phyloP scores from a whole-genome alignment of 257 asterid genomes.

The Solanum chilense region DNA sequence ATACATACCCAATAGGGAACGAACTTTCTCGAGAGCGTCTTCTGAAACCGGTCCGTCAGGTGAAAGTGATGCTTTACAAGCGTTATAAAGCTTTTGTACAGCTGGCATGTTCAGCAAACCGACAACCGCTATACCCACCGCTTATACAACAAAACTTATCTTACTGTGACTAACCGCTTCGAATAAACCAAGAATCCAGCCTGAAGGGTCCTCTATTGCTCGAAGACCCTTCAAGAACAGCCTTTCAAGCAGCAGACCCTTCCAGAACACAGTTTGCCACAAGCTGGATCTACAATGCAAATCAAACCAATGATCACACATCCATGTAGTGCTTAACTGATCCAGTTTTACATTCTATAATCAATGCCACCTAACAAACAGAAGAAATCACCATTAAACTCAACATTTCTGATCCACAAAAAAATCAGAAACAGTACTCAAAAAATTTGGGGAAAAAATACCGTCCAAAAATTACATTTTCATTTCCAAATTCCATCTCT shows the following conservation, averaged over 20 bases:
- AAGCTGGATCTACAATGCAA: neutral
- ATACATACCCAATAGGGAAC: slow-evolving; percentile 68
- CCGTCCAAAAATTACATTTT: neutral
- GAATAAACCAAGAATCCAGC: neutral
- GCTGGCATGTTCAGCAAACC: slow-evolving; percentile 79
- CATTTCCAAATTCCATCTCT: neutral
- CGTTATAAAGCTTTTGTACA: slow-evolving; percentile 91
- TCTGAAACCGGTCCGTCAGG: slow-evolving; percentile 92
- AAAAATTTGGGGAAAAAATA: neutral
- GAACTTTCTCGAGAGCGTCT: slow-evolving; percentile 80
- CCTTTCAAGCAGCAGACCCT: slow-evolving; percentile 8
- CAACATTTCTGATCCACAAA: neutral
- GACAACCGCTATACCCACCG: slow-evolving; percentile 12
- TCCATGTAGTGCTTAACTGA: neutral
- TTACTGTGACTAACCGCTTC: neutral
- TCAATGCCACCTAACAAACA: slow-evolving; percentile 1
- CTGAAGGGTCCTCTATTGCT: slow-evolving; percentile 25
- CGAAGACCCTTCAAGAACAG: slow-evolving; percentile 17
- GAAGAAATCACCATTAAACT: neutral
- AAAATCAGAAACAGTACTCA: neutral
- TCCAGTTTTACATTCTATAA: neutral
- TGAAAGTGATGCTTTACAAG: slow-evolving; percentile 81
- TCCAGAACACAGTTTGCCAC: neutral
- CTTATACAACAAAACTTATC: slow-evolving; percentile 1
- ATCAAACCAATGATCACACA: neutral